These are phyloP conservation scores for Neurospora sp. DNA, from an alignment of 495 filamentous ascomycete species.

Conservation along the genomic window DNA sequence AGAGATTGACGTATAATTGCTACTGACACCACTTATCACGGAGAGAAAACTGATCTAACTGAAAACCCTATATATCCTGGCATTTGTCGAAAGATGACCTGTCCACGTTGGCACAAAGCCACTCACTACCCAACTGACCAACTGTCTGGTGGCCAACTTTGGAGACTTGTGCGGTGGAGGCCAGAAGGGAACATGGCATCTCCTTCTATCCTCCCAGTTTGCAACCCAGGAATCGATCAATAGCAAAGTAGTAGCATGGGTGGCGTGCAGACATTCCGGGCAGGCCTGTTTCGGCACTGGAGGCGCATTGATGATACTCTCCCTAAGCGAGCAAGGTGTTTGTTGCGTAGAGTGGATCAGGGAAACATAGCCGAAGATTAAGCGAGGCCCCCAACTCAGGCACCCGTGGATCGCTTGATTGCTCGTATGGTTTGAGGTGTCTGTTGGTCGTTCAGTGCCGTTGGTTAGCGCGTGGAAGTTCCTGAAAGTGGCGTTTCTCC, in stretches of 20 bases:
- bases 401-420: not conserved
- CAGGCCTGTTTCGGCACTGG: not conserved
- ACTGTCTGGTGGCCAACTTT: not conserved
- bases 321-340: not conserved
- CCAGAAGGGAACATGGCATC: not conserved
- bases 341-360: not conserved
- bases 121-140: not conserved
- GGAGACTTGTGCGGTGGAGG: not conserved
- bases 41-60: no score
- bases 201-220: not conserved
- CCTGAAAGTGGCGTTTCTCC: not conserved
- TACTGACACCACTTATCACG: no score
- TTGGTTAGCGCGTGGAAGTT: not conserved
- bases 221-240: not conserved
- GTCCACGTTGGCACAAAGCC: not conserved
- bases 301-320: not conserved
- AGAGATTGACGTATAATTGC: not conserved
- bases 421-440: not conserved
- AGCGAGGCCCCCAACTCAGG: not conserved
- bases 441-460: not conserved
- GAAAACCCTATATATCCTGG: no score
- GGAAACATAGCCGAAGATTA: not conserved
- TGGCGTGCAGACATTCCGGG: not conserved
- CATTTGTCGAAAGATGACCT: not conserved
- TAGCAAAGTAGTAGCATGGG: not conserved